These are phyloP conservation scores for Ceratobasidium sp. DNA, from an alignment of 1,284 basidiomycete species.

Conservation along the genomic window DNA sequence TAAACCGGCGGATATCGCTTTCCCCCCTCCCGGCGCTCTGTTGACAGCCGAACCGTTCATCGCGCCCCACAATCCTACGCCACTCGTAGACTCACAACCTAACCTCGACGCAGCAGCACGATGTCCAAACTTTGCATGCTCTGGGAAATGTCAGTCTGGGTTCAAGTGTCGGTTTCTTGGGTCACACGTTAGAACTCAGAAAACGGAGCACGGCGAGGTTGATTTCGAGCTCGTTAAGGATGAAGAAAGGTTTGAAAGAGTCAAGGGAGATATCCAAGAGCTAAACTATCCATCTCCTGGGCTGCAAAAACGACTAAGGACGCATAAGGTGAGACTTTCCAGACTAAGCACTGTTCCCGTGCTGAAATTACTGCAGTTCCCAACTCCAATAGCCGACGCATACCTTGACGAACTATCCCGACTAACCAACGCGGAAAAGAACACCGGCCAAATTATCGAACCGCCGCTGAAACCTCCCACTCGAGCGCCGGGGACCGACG, in stretches of 20 bases:
- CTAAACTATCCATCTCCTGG: slow-evolving; percentile 77
- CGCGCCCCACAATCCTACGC: slow-evolving; percentile 52
- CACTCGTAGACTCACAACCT: slow-evolving; percentile 56
- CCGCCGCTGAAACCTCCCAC: slow-evolving; percentile 27
- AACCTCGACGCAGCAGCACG: slow-evolving; percentile 63
- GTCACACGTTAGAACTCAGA: slow-evolving; percentile 67
- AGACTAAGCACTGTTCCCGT: background rate
- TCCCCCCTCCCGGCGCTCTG: slow-evolving; percentile 64
- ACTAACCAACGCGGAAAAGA: slow-evolving; percentile 59
- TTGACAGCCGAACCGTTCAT: slow-evolving; percentile 67
- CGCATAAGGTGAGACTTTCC: slow-evolving; percentile 70
- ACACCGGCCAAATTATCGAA: slow-evolving; percentile 10
- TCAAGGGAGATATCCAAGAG: slow-evolving; percentile 71
- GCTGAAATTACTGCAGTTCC: slow-evolving; percentile 66
- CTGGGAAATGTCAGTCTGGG: slow-evolving; percentile 87
- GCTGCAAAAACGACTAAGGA: slow-evolving; percentile 71
- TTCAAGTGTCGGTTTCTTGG: slow-evolving; percentile 93
- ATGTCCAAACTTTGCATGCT: slow-evolving; percentile 81
- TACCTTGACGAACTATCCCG: slow-evolving; percentile 74
- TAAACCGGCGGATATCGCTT: slow-evolving; percentile 81
- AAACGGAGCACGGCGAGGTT: slow-evolving; percentile 59
- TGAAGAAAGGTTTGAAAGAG: slow-evolving; percentile 68
- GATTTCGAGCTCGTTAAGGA: slow-evolving; percentile 65
- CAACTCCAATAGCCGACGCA: slow-evolving; percentile 71
- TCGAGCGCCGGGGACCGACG: slow-evolving; percentile 44